These are phyloP conservation scores for Helianthus annuus DNA, from an alignment of 129 eudicot species.

Conservation along the genomic window HanXRQr2.0-SUNRISE NC_035449.2:12493321-12493820, in stretches of 20 bases:
- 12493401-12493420: not conserved
- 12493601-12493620: slow-evolving; percentile 9
- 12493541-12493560: not conserved
- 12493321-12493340: too few relatives aligned
- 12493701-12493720: slow-evolving; percentile 32
- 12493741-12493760: slow-evolving; percentile 69
- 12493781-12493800: slow-evolving; percentile 10
- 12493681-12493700: not conserved
- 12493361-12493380: not conserved
- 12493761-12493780: slow-evolving; percentile 37
- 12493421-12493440: not conserved
- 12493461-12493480: not conserved
- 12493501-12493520: too few relatives aligned
- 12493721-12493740: slow-evolving; percentile 48
- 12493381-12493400: not conserved
- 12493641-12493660: slow-evolving; percentile 6
- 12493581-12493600: slow-evolving; percentile 21
- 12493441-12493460: not conserved
- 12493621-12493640: not conserved
- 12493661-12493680: slow-evolving; percentile 24
- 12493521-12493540: too few relatives aligned
- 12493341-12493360: not conserved
- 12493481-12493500: not conserved
- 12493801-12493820: not conserved
- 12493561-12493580: not conserved